Base-by-base conservation (phyloP, 352 stramenopile species). In the Aphanomyces invadans region DNA sequence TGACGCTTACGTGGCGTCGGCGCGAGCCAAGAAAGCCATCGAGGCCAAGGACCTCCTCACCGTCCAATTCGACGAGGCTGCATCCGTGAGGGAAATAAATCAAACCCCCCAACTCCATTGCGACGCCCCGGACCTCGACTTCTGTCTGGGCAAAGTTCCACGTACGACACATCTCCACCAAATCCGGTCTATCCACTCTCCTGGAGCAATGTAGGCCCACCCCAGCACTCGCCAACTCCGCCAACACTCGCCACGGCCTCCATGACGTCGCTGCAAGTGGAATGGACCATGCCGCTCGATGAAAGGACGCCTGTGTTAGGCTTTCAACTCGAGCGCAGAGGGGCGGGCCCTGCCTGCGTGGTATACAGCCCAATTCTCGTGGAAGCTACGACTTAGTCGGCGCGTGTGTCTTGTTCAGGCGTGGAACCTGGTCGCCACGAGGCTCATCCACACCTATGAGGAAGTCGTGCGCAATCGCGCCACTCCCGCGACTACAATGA, bases 371-470 rank as follows among this genome's bases (percentile, higher is more conserved):
- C 5, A 3, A 56, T 15, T 19, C 21, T n/a, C n/a, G n/a, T n/a
- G n/a, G n/a, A n/a, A n/a, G n/a, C n/a, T n/a, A n/a, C n/a, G n/a
- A n/a, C n/a, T n/a, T n/a, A n/a, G n/a, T n/a, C n/a, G n/a, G n/a
- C n/a, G n/a, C n/a, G n/a, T n/a, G n/a, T n/a, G n/a, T n/a, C n/a
- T n/a, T n/a, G n/a, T n/a, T n/a, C n/a, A 62, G 26, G 11, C 46
- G 11, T 90, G 83, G 83, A 86, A 75, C 21, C 74, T 78, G 61
- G 80, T 78, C 2, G 69, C 74, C 7, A 75, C 71, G 19, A 82
- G 86, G 38, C 79, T 88, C 53, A 70, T 89, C 10, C 65, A 80
- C 29, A 71, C 60, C 5, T 89, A 78, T 32, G 83, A 92, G 21
- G 39, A 81, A 28, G 77, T 71, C 3, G 72, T 69, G 26, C 71